These are phyloP conservation scores for Ganoderma resinaceum DNA, from an alignment of 1,284 basidiomycete species.

Conservation along the genomic window DNA sequence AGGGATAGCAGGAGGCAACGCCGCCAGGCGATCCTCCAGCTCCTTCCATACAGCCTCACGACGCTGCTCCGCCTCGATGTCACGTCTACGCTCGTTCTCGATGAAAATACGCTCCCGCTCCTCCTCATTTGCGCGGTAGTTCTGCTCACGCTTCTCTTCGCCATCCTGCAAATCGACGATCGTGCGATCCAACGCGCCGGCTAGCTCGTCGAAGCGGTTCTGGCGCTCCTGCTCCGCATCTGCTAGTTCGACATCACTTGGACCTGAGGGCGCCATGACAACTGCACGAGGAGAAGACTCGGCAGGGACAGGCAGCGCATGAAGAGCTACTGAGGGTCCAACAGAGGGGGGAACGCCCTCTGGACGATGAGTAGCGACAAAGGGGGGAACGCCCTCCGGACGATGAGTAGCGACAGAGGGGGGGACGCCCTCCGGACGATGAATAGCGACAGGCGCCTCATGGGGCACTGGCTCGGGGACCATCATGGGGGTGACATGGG, in stretches of 20 bases:
- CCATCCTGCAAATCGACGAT: slow-evolving; percentile 57
- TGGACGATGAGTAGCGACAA: neutral
- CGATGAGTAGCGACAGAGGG: neutral
- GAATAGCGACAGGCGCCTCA: neutral
- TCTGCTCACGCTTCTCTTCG: slow-evolving; percentile 65
- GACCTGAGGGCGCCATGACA: slow-evolving; percentile 33
- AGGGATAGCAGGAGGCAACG: slow-evolving; percentile 28
- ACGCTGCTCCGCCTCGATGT: slow-evolving; percentile 53
- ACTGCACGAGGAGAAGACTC: neutral
- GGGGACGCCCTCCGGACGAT: neutral
- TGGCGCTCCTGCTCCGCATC: slow-evolving; percentile 61
- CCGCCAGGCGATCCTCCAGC: slow-evolving; percentile 44
- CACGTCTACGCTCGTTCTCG: slow-evolving; percentile 63
- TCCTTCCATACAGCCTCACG: slow-evolving; percentile 57
- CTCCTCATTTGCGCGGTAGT: slow-evolving; percentile 69
- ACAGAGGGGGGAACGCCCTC: neutral
- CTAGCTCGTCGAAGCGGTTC: slow-evolving; percentile 62
- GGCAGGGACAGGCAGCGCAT: slow-evolving; percentile 5
- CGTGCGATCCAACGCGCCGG: slow-evolving; percentile 53
- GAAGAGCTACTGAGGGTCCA: neutral
- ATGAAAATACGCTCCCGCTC: slow-evolving; percentile 67
- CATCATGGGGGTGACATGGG: neutral
- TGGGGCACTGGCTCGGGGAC: neutral
- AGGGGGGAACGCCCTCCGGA: neutral
- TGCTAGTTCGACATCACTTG: slow-evolving; percentile 46